Conservation (phyloP, 2,329 filamentous ascomycete species). For the Pseudocercospora macadamiae region DNA sequence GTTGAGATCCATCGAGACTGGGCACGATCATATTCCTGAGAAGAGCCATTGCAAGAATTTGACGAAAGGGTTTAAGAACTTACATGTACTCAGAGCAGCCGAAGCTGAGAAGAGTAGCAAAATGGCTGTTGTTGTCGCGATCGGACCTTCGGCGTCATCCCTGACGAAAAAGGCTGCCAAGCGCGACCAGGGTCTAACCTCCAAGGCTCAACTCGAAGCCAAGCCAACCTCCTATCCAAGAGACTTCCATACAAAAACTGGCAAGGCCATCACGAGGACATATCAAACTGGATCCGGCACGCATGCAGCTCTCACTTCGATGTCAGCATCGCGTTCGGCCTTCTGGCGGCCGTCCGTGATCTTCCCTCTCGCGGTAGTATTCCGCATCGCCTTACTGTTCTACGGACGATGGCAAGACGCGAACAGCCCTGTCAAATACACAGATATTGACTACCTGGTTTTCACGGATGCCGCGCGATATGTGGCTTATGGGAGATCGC, state of each 20-base stretch:
- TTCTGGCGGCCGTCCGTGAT: constrained; percentile 40
- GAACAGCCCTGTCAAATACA: constrained; percentile 91
- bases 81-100: too few species aligned
- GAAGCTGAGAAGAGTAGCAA: too few species aligned
- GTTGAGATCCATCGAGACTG: too few species aligned
- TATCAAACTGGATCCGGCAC: too few species aligned
- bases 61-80: too few species aligned
- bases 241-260: background rate
- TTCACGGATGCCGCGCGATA: constrained; percentile 94
- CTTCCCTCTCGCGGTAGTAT: constrained; percentile 54
- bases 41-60: too few species aligned
- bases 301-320: background rate
- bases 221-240: background rate
- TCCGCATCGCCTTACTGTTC: constrained; percentile 74
- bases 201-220: too few species aligned
- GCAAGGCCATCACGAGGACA: background rate
- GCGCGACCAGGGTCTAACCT: too few species aligned
- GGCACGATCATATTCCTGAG: too few species aligned
- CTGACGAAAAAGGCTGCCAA: too few species aligned
- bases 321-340: background rate
- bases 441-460: constrained; percentile 97
- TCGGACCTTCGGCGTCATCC: background rate
- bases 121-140: too few species aligned
- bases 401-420: constrained; percentile 94
- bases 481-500: constrained; percentile 67